Conservation (phyloP, 2,329 filamentous ascomycete genomes). For the Diaporthe australafricana region DNA sequence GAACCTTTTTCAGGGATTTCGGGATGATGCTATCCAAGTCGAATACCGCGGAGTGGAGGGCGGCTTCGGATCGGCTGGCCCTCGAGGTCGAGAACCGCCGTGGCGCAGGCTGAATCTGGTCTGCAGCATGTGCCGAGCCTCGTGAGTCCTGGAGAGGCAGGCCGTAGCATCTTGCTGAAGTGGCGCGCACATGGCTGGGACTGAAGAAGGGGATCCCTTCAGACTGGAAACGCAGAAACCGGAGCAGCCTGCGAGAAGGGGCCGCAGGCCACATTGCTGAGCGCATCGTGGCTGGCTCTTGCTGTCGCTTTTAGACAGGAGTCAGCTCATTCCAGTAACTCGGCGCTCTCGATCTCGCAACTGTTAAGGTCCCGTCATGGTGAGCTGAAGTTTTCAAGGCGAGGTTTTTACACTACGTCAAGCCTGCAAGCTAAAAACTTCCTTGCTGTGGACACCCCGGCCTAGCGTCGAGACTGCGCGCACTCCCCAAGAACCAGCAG, state of each 20-base stretch:
- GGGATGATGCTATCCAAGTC: slow-evolving; percentile 43
- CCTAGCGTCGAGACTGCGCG: neutral
- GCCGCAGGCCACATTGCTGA: slow-evolving; percentile 56
- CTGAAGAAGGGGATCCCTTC: slow-evolving; percentile 66
- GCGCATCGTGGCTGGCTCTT: slow-evolving; percentile 53
- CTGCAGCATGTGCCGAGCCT: neutral
- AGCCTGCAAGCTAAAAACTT: slow-evolving; percentile 27
- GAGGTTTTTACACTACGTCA: slow-evolving; percentile 31
- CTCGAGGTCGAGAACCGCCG: slow-evolving; percentile 23
- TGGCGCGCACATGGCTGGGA: slow-evolving; percentile 47
- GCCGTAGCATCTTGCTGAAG: slow-evolving; percentile 5
- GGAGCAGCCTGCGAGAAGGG: slow-evolving; percentile 71
- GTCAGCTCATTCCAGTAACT: slow-evolving; percentile 24
- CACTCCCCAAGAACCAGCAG: neutral
- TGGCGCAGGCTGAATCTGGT: neutral
- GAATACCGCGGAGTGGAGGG: slow-evolving; percentile 39
- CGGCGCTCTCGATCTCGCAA: neutral
- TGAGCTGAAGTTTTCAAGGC: slow-evolving; percentile 7
- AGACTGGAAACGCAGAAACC: slow-evolving; percentile 79
- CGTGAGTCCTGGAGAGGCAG: neutral
- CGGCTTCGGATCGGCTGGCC: slow-evolving; percentile 13
- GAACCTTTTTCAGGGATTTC: slow-evolving; percentile 38
- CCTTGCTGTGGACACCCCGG: slow-evolving; percentile 11
- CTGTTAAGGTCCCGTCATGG: slow-evolving; percentile 4
- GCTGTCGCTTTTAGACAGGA: slow-evolving; percentile 3